phyloP scores from a whole-genome alignment of 192 early-diverging fungal genomes.

The Coemansia javaensis region DNA sequence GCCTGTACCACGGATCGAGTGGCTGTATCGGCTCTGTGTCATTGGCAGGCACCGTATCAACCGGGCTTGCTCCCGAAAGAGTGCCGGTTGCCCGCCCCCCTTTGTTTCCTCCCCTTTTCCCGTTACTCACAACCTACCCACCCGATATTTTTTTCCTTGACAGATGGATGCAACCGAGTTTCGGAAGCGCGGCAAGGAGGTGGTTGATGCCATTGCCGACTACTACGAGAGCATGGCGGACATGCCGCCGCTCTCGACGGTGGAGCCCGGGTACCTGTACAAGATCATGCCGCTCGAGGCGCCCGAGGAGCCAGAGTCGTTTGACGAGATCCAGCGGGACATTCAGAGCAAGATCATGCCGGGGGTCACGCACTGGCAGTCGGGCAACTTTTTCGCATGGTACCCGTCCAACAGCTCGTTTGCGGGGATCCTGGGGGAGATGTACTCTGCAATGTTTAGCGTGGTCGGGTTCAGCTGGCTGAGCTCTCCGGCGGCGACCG shows the following conservation, averaged over 20 bases:
- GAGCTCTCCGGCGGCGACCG: slow-evolving; percentile 56
- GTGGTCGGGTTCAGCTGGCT: slow-evolving; percentile 55
- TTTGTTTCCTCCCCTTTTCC: no score
- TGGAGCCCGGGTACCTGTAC: slow-evolving; percentile 58
- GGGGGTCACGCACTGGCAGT: slow-evolving; percentile 69
- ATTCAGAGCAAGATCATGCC: slow-evolving; percentile 59
- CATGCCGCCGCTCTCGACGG: slow-evolving; percentile 47
- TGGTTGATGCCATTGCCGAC: slow-evolving; percentile 55
- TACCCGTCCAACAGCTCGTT: slow-evolving; percentile 55
- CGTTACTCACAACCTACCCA: no score
- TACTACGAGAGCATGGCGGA: slow-evolving; percentile 57
- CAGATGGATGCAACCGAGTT: slow-evolving; percentile 55
- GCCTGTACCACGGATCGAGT: no score
- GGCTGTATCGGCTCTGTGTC: no score
- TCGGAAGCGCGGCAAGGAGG: slow-evolving; percentile 56
- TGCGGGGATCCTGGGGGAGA: slow-evolving; percentile 57
- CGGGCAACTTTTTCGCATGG: slow-evolving; percentile 60
- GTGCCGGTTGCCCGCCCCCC: no score
- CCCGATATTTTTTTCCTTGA: no score
- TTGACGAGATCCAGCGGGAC: slow-evolving; percentile 42
- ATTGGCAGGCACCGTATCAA: no score
- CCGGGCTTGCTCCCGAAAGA: no score
- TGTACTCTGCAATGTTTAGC: slow-evolving; percentile 59
- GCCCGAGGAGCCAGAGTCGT: slow-evolving; percentile 51
- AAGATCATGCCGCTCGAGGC: slow-evolving; percentile 53